Percentiles rank a stretch among this genome's conserved stretches.
Evolutionary conservation across 2,329 filamentous ascomycete genomes (phyloP).

Genomic region (Fusarium sp.): DNA sequence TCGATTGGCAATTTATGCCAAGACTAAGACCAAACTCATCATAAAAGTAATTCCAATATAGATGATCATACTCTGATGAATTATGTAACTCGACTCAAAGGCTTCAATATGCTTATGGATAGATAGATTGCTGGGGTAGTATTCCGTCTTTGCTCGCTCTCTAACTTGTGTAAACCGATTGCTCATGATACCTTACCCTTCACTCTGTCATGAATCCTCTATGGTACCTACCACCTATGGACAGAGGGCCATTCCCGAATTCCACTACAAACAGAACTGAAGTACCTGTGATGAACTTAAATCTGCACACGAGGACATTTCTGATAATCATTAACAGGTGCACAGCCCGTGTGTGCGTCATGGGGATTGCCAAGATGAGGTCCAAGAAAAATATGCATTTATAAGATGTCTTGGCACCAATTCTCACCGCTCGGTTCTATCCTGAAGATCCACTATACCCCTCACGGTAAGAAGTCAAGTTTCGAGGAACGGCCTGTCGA

Average conservation of each 20-base stretch:
- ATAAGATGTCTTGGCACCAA: slow-evolving; percentile 8
- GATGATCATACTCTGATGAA: neutral
- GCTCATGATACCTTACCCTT: slow-evolving; percentile 1
- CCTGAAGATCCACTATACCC: slow-evolving; percentile 8
- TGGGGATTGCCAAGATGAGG: slow-evolving; percentile 6
- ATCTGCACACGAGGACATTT: slow-evolving; percentile 3
- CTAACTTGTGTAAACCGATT: neutral
- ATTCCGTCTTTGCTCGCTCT: neutral
- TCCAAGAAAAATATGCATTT: slow-evolving; percentile 15
- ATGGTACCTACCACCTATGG: neutral
- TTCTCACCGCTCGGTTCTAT: slow-evolving; percentile 1
- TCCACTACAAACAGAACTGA: neutral
- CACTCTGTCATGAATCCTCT: neutral
- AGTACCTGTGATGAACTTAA: neutral
- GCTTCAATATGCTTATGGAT: neutral
- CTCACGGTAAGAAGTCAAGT: neutral
- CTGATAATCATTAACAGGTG: neutral
- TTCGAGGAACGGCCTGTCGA: neutral
- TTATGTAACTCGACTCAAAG: neutral
- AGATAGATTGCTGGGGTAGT: neutral
- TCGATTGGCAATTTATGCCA: neutral
- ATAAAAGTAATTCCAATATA: neutral
- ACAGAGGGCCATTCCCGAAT: neutral
- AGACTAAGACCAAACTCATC: neutral
- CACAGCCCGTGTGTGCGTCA: slow-evolving; percentile 17